Conservation (phyloP, 345 rosid genomes). For the Dimocarpus longan region DNA sequence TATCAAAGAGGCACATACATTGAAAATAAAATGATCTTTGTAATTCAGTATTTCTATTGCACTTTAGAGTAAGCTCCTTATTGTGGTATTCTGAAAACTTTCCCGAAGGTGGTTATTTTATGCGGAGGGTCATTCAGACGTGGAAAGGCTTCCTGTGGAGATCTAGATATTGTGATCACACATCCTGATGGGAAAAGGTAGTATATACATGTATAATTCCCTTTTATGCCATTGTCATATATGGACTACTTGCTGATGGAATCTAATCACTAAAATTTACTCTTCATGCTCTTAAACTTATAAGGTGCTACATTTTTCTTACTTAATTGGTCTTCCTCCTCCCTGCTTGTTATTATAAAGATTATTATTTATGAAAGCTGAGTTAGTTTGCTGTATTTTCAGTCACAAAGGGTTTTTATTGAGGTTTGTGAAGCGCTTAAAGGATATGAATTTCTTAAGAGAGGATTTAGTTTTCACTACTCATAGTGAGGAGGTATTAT, state of each 20-base stretch:
- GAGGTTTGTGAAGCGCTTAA: constrained; percentile 67
- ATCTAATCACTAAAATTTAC: background rate
- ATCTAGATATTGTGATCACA: constrained; percentile 77
- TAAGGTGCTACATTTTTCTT: background rate
- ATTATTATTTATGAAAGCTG: constrained; percentile 13
- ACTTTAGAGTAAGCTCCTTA: background rate
- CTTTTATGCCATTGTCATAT: background rate
- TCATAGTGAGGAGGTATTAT: constrained; percentile 85
- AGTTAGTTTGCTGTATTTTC: constrained; percentile 27
- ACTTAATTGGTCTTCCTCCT: constrained; percentile 1
- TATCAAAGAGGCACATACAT: background rate
- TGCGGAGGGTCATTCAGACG: constrained; percentile 99
- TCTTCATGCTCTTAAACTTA: background rate
- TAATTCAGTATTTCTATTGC: background rate
- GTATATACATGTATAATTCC: background rate
- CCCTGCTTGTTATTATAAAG: constrained; percentile 13
- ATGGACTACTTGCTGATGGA: background rate
- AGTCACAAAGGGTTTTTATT: constrained; percentile 90
- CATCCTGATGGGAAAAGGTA: constrained; percentile 95
- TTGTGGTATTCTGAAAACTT: constrained; percentile 15
- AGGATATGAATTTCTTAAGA: constrained; percentile 72
- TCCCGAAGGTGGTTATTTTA: constrained; percentile 60
- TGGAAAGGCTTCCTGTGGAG: constrained; percentile 95
- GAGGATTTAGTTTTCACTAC: constrained; percentile 86
- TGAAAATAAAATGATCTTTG: background rate